Conservation (phyloP, 768 basidiomycete genomes). For the Boletus sp. region DNA sequence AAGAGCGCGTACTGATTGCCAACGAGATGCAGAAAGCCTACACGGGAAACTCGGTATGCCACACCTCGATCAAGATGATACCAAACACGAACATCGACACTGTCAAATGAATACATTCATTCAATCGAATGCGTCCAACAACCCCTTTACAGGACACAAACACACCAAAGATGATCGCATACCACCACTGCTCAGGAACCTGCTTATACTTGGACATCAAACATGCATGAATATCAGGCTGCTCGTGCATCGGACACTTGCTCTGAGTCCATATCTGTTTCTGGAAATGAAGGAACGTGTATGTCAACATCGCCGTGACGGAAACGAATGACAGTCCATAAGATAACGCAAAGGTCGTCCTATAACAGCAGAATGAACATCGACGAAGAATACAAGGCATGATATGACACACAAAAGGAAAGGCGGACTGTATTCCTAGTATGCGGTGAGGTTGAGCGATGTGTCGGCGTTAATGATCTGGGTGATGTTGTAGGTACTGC, state of each 20-base stretch:
- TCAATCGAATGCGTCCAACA: neutral
- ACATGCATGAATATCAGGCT: conserved; percentile 70
- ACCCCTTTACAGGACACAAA: neutral
- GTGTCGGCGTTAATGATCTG: conserved; percentile 52
- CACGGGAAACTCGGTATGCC: conserved; percentile 49
- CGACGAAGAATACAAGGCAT: neutral
- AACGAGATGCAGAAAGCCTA: conserved; percentile 44
- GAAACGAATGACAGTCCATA: conserved; percentile 85
- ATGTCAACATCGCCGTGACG: conserved; percentile 71
- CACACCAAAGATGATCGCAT: conserved; percentile 34
- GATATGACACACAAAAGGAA: conserved; percentile 45
- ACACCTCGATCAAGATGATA: conserved; percentile 56
- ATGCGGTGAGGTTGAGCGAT: conserved; percentile 55
- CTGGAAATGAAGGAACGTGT: conserved; percentile 73
- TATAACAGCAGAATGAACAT: too few relatives aligned
- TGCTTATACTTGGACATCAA: conserved; percentile 56
- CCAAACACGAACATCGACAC: conserved; percentile 58
- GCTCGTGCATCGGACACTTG: conserved; percentile 69
- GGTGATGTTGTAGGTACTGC: conserved; percentile 54
- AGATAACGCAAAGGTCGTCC: conserved; percentile 68
- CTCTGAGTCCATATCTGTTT: conserved; percentile 76
- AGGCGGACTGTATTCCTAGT: conserved; percentile 58
- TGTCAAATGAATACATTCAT: neutral
- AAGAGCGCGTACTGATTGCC: conserved; percentile 23
- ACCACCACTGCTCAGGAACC: conserved; percentile 68